Conservation (phyloP, 805 yeast species). For the Kurtzmaniella fragi region DNA sequence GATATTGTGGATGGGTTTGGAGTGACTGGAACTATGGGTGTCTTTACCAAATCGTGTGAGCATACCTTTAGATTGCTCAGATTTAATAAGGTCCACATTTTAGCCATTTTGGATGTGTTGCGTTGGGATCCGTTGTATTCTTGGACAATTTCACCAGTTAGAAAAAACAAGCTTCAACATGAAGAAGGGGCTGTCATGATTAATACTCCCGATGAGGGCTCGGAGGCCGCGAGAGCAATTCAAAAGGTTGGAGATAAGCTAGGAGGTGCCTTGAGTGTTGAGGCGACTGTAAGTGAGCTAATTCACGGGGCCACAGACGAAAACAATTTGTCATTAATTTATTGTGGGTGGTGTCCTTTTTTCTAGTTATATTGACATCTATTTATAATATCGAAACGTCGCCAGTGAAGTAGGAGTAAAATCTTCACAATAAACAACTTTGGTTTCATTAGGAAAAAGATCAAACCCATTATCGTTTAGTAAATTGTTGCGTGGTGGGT, state of each 20-base stretch:
- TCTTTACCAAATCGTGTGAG: slow-evolving; percentile 69
- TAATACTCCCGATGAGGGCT: slow-evolving; percentile 37
- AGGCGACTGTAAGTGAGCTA: slow-evolving; percentile 78
- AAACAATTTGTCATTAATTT: slow-evolving; percentile 66
- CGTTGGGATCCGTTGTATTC: slow-evolving; percentile 90
- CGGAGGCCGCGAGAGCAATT: slow-evolving; percentile 80
- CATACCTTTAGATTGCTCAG: slow-evolving; percentile 65
- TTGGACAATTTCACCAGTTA: slow-evolving; percentile 82
- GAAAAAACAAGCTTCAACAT: slow-evolving; percentile 51
- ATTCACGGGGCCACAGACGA: slow-evolving; percentile 70
- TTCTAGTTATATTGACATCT: slow-evolving; percentile 25
- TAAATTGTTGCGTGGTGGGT: too few species aligned
- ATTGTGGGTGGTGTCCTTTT: slow-evolving; percentile 83
- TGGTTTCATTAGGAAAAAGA: slow-evolving; percentile 33
- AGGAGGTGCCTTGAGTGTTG: slow-evolving; percentile 67
- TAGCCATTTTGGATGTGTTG: slow-evolving; percentile 79
- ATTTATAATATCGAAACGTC: slow-evolving; percentile 12
- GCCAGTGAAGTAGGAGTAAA: slow-evolving; percentile 13
- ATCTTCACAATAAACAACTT: slow-evolving; percentile 11
- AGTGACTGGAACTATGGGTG: slow-evolving; percentile 76
- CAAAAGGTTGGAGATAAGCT: slow-evolving; percentile 68
- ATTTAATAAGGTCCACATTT: slow-evolving; percentile 59
- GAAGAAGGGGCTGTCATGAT: slow-evolving; percentile 17
- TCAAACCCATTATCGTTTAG: slow-evolving; percentile 46
- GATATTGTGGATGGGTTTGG: slow-evolving; percentile 90